These are phyloP conservation scores for Claviceps purpurea DNA, from an alignment of 2,329 filamentous ascomycete genomes.

Conservation along the genomic window DNA sequence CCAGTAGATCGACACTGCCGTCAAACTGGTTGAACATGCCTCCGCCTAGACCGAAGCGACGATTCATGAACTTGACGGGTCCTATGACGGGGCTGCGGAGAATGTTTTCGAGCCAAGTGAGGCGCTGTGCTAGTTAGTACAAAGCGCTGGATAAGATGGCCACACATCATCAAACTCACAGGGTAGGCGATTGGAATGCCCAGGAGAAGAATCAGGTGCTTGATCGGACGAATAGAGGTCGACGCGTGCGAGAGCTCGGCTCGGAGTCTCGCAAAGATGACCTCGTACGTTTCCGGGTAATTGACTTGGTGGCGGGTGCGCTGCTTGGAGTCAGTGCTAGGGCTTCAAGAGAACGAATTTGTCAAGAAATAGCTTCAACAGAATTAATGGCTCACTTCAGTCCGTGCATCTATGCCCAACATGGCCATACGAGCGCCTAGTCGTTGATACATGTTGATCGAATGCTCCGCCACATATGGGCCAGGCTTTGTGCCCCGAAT, in stretches of 20 bases:
- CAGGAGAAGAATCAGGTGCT: constrained; percentile 74
- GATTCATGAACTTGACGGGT: constrained; percentile 78
- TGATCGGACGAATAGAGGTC: constrained; percentile 60
- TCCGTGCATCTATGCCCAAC: constrained; percentile 81
- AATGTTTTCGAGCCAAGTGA: constrained; percentile 95
- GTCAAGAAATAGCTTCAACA: not conserved
- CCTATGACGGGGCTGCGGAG: constrained; percentile 76
- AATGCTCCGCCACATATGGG: constrained; percentile 81
- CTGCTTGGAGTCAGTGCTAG: constrained; percentile 17
- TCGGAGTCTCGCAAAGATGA: constrained; percentile 65
- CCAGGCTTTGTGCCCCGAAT: constrained; percentile 66
- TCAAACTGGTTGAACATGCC: constrained; percentile 90
- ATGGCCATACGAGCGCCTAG: constrained; percentile 76
- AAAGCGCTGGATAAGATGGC: constrained; percentile 8
- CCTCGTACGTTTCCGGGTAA: constrained; percentile 79
- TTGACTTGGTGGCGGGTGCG: constrained; percentile 89
- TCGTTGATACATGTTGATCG: constrained; percentile 73
- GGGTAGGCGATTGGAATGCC: constrained; percentile 82
- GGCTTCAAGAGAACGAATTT: no score
- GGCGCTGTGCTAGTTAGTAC: constrained; percentile 36
- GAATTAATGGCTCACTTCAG: constrained; percentile 43
- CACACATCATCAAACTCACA: constrained; percentile 28
- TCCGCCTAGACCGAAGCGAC: constrained; percentile 74
- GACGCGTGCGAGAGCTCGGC: constrained; percentile 58
- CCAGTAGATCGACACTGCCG: constrained; percentile 80